phyloP scores from a whole-genome alignment of 108 stramenopile species.

The Stephanodiscus minutulus region DNA sequence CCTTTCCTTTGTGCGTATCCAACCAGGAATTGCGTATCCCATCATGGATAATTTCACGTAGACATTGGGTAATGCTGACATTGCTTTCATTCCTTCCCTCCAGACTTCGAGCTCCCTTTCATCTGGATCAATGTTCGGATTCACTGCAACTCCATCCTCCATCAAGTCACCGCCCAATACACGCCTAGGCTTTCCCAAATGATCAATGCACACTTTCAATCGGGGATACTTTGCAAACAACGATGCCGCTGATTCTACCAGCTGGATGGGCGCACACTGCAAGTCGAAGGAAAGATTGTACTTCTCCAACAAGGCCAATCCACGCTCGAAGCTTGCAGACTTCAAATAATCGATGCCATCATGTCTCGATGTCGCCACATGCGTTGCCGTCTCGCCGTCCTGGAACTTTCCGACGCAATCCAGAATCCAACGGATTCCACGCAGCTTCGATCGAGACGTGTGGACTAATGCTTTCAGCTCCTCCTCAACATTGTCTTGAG shows the following conservation, averaged over 20 bases:
- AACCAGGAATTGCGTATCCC: constrained; percentile 79
- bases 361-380: constrained; percentile 68
- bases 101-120: constrained; percentile 59
- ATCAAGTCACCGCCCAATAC: constrained; percentile 50
- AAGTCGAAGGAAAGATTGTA: constrained; percentile 70
- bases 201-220: constrained; percentile 68
- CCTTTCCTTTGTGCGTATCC: constrained; percentile 56
- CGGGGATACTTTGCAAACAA: constrained; percentile 58
- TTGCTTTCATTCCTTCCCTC: constrained; percentile 68
- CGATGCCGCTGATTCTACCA: constrained; percentile 59
- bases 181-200: constrained; percentile 69
- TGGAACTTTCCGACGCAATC: constrained; percentile 68
- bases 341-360: constrained; percentile 67
- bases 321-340: constrained; percentile 65
- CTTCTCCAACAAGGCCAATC: constrained; percentile 59
- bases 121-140: constrained; percentile 33
- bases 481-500: constrained; percentile 48
- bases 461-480: constrained; percentile 44
- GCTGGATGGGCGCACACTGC: constrained; percentile 80
- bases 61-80: constrained; percentile 68
- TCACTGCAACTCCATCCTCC: constrained; percentile 26
- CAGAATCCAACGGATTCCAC: constrained; percentile 80
- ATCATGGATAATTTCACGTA: constrained; percentile 80
- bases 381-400: constrained; percentile 57
- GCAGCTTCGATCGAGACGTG: constrained; percentile 28